Percentiles rank a stretch among this genome's conserved stretches.
These are phyloP conservation scores for Jaltomata sinuosa DNA, from an alignment of 257 asterid genomes.

Conservation along the genomic window DNA sequence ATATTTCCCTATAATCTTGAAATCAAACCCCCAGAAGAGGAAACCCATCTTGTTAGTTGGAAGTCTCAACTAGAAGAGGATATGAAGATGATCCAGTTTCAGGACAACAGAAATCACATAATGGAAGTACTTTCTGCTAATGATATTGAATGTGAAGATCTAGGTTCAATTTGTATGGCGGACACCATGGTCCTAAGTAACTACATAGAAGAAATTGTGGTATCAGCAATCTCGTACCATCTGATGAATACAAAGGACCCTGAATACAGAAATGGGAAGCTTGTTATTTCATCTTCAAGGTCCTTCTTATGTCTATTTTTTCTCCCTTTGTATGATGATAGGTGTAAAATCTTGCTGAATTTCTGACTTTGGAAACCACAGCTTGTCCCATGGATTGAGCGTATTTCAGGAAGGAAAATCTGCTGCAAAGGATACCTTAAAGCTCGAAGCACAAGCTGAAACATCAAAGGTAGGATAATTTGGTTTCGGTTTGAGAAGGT, in stretches of 20 bases:
- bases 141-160: slow-evolving; percentile 76
- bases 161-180: slow-evolving; percentile 60
- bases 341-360: slow-evolving; percentile 16
- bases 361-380: slow-evolving; percentile 14
- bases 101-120: slow-evolving; percentile 76
- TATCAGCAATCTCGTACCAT: slow-evolving; percentile 81
- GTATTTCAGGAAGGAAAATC: slow-evolving; percentile 63
- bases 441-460: slow-evolving; percentile 51
- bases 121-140: slow-evolving; percentile 76
- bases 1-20: slow-evolving; percentile 76
- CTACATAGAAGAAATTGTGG: slow-evolving; percentile 80
- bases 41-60: slow-evolving; percentile 67
- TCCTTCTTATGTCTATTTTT: not conserved
- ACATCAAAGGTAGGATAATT: slow-evolving; percentile 36
- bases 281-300: slow-evolving; percentile 75
- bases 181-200: slow-evolving; percentile 68
- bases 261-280: slow-evolving; percentile 77
- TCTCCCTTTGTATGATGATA: not conserved
- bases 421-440: slow-evolving; percentile 30
- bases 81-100: slow-evolving; percentile 67
- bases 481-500: not conserved
- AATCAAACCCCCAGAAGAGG: slow-evolving; percentile 77
- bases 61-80: slow-evolving; percentile 78
- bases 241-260: slow-evolving; percentile 61
- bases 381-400: slow-evolving; percentile 65